Conservation (phyloP, 2,329 filamentous ascomycete genomes). For the Colletotrichum neosansevieriae region DNA sequence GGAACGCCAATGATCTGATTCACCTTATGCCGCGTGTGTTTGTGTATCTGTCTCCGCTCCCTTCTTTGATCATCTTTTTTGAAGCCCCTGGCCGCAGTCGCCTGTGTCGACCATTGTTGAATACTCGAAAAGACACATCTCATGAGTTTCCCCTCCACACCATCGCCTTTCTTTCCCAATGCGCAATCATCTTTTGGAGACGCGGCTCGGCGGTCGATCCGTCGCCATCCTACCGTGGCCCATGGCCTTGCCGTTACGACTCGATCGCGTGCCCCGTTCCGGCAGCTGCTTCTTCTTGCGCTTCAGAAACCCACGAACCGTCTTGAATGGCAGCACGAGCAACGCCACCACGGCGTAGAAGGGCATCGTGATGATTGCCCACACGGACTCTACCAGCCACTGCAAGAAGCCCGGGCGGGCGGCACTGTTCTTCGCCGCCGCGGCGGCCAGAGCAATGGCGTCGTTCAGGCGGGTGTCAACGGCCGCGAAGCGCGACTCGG, state of each 20-base stretch:
- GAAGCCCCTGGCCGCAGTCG: not conserved
- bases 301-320: constrained; percentile 51
- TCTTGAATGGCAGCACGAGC: constrained; percentile 57
- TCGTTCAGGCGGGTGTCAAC: constrained; percentile 81
- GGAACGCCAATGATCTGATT: constrained; percentile 13
- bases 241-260: constrained; percentile 44
- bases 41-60: not conserved
- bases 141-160: not conserved
- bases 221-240: constrained; percentile 50
- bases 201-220: constrained; percentile 51
- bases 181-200: constrained; percentile 40
- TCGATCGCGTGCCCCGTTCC: constrained; percentile 44
- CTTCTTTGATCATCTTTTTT: not conserved
- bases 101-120: not conserved
- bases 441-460: constrained; percentile 83
- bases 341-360: constrained; percentile 55
- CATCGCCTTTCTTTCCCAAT: not conserved
- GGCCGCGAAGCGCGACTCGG: constrained; percentile 78
- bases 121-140: not conserved
- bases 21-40: not conserved
- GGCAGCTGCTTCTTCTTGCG: constrained; percentile 47
- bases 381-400: constrained; percentile 53
- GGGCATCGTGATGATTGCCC: constrained; percentile 55
- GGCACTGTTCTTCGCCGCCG: constrained; percentile 69
- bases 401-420: constrained; percentile 52